Evolutionary conservation across 192 early-diverging fungal genomes (phyloP).

Genomic region (Gamsiella multidivaricata): DNA sequence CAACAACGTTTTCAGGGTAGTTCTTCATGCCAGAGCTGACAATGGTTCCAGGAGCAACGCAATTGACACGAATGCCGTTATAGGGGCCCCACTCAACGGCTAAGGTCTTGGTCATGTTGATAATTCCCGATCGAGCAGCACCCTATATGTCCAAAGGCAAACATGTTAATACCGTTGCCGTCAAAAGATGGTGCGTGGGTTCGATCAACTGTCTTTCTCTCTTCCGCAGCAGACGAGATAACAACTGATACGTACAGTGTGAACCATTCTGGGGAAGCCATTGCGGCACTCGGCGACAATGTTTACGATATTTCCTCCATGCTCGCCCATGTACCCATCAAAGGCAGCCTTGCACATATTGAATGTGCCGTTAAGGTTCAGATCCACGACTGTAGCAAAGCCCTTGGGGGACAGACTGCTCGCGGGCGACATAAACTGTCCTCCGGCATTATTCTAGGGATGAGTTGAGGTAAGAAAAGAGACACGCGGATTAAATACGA

Average conservation of each 20-base stretch:
- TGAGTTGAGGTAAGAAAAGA: not conserved
- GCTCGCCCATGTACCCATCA: conserved; percentile 55
- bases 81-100: conserved; percentile 62
- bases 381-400: conserved; percentile 58
- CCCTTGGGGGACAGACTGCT: conserved; percentile 45
- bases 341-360: conserved; percentile 62
- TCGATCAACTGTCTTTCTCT: too few species aligned
- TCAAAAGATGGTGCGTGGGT: too few species aligned
- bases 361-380: conserved; percentile 65
- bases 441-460: conserved; percentile 49
- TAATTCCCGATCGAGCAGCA: conserved; percentile 63
- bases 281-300: conserved; percentile 62
- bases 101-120: conserved; percentile 65
- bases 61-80: conserved; percentile 64
- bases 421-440: conserved; percentile 52
- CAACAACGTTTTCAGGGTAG: conserved; percentile 58
- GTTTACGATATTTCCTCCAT: conserved; percentile 58
- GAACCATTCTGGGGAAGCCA: conserved; percentile 55
- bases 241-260: conserved; percentile 46
- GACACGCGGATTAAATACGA: not conserved
- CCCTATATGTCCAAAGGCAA: conserved; percentile 30
- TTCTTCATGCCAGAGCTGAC: conserved; percentile 63
- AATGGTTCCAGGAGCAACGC: conserved; percentile 64
- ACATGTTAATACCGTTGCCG: not conserved
- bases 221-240: too few species aligned